Evolutionary conservation across 1,284 basidiomycete species (phyloP).

Genomic region (Papiliotrema terrestris): DNA sequence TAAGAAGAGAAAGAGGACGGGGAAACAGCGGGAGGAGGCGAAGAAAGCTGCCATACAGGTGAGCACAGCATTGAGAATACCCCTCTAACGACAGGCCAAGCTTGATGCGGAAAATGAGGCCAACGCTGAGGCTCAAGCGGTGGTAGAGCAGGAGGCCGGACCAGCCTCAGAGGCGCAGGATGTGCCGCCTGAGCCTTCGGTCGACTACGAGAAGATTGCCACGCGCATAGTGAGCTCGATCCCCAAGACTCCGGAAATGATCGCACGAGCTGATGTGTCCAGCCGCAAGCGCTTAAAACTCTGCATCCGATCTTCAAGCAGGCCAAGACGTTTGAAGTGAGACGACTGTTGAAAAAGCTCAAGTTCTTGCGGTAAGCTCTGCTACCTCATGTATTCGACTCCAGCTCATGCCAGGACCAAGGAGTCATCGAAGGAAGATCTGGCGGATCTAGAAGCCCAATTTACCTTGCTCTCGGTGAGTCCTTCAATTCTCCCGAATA

Average conservation of each 20-base stretch:
- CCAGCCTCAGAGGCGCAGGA: no score
- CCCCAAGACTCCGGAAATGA: background rate
- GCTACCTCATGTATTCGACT: background rate
- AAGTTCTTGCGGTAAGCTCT: conserved; percentile 62
- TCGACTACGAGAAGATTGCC: conserved; percentile 28
- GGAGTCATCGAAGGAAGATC: conserved; percentile 47
- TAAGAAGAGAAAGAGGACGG: conserved; percentile 47
- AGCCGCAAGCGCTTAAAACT: conserved; percentile 46
- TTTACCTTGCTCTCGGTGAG: conserved; percentile 65
- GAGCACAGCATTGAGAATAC: background rate
- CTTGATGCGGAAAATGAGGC: conserved; percentile 5
- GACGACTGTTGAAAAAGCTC: conserved; percentile 76
- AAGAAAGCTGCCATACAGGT: conserved; percentile 40
- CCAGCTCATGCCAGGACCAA: conserved; percentile 37
- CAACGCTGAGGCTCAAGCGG: background rate
- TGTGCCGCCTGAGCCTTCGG: background rate
- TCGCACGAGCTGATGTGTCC: background rate
- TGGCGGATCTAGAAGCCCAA: conserved; percentile 61
- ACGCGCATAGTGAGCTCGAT: conserved; percentile 33
- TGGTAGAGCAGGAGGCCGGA: no score
- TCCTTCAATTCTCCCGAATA: background rate
- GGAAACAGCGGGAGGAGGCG: conserved; percentile 42
- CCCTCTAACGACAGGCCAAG: conserved; percentile 9
- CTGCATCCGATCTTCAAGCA: conserved; percentile 59
- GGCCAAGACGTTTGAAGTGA: conserved; percentile 74